phyloP scores from a whole-genome alignment of 371 early-diverging fungal species.

The Amoeboaphelidium occidentale region DNA sequence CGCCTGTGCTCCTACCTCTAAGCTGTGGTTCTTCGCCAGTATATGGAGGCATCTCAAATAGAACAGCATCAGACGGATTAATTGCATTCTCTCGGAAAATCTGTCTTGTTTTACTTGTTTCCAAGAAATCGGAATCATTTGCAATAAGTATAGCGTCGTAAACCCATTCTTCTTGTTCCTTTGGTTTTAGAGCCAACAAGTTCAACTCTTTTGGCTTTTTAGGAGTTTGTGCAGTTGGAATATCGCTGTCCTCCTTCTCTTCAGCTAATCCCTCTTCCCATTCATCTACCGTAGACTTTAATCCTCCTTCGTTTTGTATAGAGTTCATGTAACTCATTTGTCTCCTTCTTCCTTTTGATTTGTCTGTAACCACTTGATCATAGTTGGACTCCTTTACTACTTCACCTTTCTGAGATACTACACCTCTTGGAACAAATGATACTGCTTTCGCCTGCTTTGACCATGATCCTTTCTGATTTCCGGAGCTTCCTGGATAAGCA shows the following conservation, averaged over 20 bases:
- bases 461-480: neutral
- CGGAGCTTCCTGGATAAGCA: neutral
- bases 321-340: neutral
- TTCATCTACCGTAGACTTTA: neutral
- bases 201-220: neutral
- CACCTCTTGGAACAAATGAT: no score
- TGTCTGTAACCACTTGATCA: no score
- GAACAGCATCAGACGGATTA: slow-evolving; percentile 16
- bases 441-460: neutral
- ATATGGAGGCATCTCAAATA: slow-evolving; percentile 26
- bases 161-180: neutral
- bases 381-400: no score
- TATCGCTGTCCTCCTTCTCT: slow-evolving; percentile 12
- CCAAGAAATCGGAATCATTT: slow-evolving; percentile 28
- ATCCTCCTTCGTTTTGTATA: neutral
- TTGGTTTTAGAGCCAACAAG: neutral
- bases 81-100: slow-evolving; percentile 21
- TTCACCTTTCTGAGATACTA: no score
- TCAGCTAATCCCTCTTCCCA: neutral
- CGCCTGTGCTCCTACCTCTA: slow-evolving; percentile 1
- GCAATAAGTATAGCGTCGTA: slow-evolving; percentile 23
- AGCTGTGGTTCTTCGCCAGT: slow-evolving; percentile 8
- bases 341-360: neutral
- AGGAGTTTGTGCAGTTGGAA: slow-evolving; percentile 9
- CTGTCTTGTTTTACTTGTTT: slow-evolving; percentile 14